Conservation (phyloP, 129 eudicot species). For the Ambrosia trifida region DNA sequence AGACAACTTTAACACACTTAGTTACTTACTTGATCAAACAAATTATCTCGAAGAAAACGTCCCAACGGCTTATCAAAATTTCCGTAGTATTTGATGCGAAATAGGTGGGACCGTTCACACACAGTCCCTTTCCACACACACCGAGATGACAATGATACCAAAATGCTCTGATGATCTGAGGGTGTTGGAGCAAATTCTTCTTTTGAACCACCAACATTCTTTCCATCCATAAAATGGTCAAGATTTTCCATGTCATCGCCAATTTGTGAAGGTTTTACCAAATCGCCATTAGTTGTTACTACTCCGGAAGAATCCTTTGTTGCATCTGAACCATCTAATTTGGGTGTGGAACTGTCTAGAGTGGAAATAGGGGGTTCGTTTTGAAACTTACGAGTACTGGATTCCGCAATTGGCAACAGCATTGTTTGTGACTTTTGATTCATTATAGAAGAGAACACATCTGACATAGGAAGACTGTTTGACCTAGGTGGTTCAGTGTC, state of each 20-base stretch:
- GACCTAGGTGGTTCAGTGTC: slow-evolving; percentile 44
- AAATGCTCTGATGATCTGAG: slow-evolving; percentile 90
- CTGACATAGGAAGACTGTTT: slow-evolving; percentile 50
- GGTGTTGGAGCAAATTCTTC: slow-evolving; percentile 97
- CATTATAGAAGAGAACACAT: slow-evolving; percentile 37
- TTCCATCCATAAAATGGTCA: slow-evolving; percentile 39
- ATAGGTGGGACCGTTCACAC: slow-evolving; percentile 94
- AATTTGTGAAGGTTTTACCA: slow-evolving; percentile 24
- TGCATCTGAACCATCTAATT: slow-evolving; percentile 22
- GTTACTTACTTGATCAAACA: slow-evolving; percentile 80
- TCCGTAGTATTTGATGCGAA: slow-evolving; percentile 94
- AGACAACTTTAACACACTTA: not conserved
- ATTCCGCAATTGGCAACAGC: slow-evolving; percentile 28
- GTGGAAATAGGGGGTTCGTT: slow-evolving; percentile 16
- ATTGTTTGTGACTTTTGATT: slow-evolving; percentile 31
- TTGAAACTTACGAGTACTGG: slow-evolving; percentile 31
- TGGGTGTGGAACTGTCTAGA: slow-evolving; percentile 21
- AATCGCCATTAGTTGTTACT: slow-evolving; percentile 32
- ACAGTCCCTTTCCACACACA: slow-evolving; percentile 98
- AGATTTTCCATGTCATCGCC: slow-evolving; percentile 21
- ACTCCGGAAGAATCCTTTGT: slow-evolving; percentile 27
- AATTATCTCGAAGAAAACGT: slow-evolving; percentile 83
- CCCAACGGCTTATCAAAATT: slow-evolving; percentile 95
- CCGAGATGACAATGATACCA: slow-evolving; percentile 90
- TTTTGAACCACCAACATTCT: slow-evolving; percentile 42